Evolutionary conservation across 768 basidiomycete species (phyloP).

Genomic region (Boletales sp.): DNA sequence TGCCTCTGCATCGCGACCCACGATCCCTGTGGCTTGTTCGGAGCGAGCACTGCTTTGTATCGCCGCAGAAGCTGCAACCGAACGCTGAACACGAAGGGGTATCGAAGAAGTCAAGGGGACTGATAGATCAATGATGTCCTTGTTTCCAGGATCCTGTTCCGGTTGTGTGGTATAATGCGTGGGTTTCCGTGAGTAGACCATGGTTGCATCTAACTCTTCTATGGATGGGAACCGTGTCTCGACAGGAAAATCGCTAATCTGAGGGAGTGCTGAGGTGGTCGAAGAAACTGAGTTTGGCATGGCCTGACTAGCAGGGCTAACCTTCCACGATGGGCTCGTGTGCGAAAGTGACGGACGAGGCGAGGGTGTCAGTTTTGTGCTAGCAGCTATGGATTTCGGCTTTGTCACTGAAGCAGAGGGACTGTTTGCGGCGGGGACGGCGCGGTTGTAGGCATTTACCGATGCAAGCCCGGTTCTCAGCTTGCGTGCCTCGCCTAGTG

Average conservation of each 20-base stretch:
- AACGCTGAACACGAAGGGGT: slow-evolving; percentile 19
- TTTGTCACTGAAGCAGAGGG: slow-evolving; percentile 15
- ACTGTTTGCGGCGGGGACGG: slow-evolving; percentile 3
- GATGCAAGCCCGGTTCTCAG: slow-evolving; percentile 64
- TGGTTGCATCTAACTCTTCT: slow-evolving; percentile 72
- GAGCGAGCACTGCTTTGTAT: slow-evolving; percentile 46
- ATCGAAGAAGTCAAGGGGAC: slow-evolving; percentile 20
- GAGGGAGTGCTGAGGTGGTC: slow-evolving; percentile 30
- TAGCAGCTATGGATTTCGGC: slow-evolving; percentile 15
- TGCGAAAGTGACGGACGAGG: slow-evolving; percentile 25
- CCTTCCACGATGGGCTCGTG: slow-evolving; percentile 17
- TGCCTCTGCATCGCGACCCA: slow-evolving; percentile 41
- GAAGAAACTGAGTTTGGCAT: slow-evolving; percentile 37
- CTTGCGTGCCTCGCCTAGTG: slow-evolving; percentile 73
- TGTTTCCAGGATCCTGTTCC: slow-evolving; percentile 10
- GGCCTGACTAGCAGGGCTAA: slow-evolving; percentile 13
- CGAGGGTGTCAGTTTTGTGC: slow-evolving; percentile 25
- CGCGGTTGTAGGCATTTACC: slow-evolving; percentile 39
- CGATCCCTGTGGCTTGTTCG: slow-evolving; percentile 52
- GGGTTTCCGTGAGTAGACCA: slow-evolving; percentile 30
- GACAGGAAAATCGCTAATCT: slow-evolving; percentile 42
- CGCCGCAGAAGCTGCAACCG: slow-evolving; percentile 6
- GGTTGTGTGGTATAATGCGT: slow-evolving; percentile 14
- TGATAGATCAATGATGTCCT: slow-evolving; percentile 21
- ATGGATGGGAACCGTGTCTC: slow-evolving; percentile 86